These are phyloP conservation scores for Huntiella decipiens DNA, from an alignment of 2,329 filamentous ascomycete species.

Conservation along the genomic window DNA sequence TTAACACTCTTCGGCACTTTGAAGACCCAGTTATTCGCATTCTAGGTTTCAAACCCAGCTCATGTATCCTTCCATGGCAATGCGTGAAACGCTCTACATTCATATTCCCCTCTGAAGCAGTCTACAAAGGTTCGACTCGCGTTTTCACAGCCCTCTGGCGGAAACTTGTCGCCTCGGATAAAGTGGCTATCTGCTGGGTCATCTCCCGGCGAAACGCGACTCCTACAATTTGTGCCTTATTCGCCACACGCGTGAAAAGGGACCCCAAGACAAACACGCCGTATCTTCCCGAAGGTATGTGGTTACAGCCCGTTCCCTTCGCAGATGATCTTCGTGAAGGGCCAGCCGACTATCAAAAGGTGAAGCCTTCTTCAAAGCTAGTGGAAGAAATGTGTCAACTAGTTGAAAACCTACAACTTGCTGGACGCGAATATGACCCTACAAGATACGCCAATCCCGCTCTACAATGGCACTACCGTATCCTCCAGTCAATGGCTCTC, in stretches of 20 bases:
- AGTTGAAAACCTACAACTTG: constrained; percentile 72
- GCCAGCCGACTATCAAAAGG: constrained; percentile 37
- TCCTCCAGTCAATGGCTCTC: constrained; percentile 75
- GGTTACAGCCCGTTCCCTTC: constrained; percentile 75
- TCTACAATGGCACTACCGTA: constrained; percentile 93
- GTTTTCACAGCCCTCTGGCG: constrained; percentile 84
- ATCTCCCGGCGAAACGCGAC: constrained; percentile 63
- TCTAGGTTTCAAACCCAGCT: constrained; percentile 79
- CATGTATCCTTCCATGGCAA: constrained; percentile 61
- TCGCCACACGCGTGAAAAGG: constrained; percentile 51
- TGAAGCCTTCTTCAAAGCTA: constrained; percentile 40
- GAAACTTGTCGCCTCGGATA: constrained; percentile 61
- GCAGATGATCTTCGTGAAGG: constrained; percentile 70
- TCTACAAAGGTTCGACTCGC: constrained; percentile 75
- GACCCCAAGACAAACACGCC: constrained; percentile 49
- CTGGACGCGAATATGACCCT: constrained; percentile 69
- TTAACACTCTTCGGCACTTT: constrained; percentile 58
- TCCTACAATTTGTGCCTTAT: constrained; percentile 61
- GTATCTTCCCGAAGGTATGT: constrained; percentile 63
- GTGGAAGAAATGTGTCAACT: constrained; percentile 68
- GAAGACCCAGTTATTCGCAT: constrained; percentile 70
- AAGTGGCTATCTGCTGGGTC: constrained; percentile 78
- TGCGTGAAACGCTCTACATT: constrained; percentile 74
- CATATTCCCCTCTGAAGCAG: constrained; percentile 83
- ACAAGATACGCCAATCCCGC: constrained; percentile 77